phyloP scores from a whole-genome alignment of 1,284 basidiomycete genomes.

The Cryptococcus sp. region DNA sequence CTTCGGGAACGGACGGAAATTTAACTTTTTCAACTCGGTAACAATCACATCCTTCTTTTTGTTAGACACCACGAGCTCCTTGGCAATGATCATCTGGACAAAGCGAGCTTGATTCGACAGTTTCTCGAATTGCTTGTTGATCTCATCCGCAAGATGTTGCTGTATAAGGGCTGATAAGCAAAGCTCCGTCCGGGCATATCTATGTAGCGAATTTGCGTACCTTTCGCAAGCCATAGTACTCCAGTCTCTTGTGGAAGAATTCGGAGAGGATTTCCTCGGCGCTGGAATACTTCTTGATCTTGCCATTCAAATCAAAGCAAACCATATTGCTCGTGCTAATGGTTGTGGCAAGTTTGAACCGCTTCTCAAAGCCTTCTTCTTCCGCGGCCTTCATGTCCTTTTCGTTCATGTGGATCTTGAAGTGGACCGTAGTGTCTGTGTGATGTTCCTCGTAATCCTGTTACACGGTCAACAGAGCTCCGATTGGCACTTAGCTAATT shows the following conservation, averaged over 20 bases:
- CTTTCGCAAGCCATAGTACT: slow-evolving; percentile 94
- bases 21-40: slow-evolving; percentile 73
- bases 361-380: slow-evolving; percentile 82
- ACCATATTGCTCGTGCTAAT: slow-evolving; percentile 97
- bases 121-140: slow-evolving; percentile 79
- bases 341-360: slow-evolving; percentile 84
- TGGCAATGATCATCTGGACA: slow-evolving; percentile 92
- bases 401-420: slow-evolving; percentile 77
- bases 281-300: slow-evolving; percentile 89
- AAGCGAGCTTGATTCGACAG: slow-evolving; percentile 96
- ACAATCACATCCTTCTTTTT: slow-evolving; percentile 89
- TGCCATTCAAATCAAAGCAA: slow-evolving; percentile 92
- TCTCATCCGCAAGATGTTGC: slow-evolving; percentile 83
- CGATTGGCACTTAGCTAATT: slow-evolving; percentile 4
- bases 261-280: slow-evolving; percentile 93
- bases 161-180: slow-evolving; percentile 40
- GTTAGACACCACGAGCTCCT: slow-evolving; percentile 84
- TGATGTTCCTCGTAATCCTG: slow-evolving; percentile 97
- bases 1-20: slow-evolving; percentile 85
- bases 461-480: background rate
- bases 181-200: background rate
- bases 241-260: slow-evolving; percentile 86
- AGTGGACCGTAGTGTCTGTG: slow-evolving; percentile 90
- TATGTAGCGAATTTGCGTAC: slow-evolving; percentile 53
- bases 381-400: slow-evolving; percentile 85